Evolutionary conservation across 148 eudicot genomes (phyloP).

Genomic region (Persicaria tinctoria): DNA sequence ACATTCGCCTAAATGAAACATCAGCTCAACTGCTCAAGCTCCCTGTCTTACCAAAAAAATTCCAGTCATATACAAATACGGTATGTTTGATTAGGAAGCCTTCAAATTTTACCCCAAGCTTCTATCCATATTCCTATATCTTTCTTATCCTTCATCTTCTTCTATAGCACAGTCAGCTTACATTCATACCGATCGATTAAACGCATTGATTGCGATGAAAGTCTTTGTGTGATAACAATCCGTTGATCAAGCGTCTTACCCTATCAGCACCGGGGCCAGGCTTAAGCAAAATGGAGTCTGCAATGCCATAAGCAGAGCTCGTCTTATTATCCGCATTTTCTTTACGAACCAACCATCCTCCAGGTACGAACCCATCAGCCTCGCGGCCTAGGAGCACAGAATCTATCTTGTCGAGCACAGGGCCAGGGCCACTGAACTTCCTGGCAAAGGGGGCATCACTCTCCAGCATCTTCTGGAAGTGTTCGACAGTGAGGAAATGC

Average conservation of each 20-base stretch:
- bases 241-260: conserved; percentile 35
- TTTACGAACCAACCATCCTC: conserved; percentile 34
- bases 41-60: too few species aligned
- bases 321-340: conserved; percentile 14
- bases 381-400: conserved; percentile 41
- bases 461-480: conserved; percentile 47
- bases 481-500: conserved; percentile 43
- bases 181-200: conserved; percentile 8
- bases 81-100: too few species aligned
- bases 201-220: conserved; percentile 49
- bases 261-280: conserved; percentile 61
- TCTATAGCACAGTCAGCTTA: too few species aligned
- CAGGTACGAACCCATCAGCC: conserved; percentile 45
- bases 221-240: conserved; percentile 40
- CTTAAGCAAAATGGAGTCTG: conserved; percentile 31
- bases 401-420: conserved; percentile 49
- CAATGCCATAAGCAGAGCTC: conserved; percentile 12
- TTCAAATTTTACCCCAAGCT: too few species aligned
- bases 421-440: conserved; percentile 45
- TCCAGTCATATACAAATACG: too few species aligned
- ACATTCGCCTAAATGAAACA: too few species aligned
- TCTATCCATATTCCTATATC: too few species aligned
- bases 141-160: too few species aligned
- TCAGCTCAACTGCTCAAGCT: too few species aligned
- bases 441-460: conserved; percentile 68